Evolutionary conservation across 2,329 filamentous ascomycete genomes (phyloP).

Genomic region (Xylariaceae sp.): DNA sequence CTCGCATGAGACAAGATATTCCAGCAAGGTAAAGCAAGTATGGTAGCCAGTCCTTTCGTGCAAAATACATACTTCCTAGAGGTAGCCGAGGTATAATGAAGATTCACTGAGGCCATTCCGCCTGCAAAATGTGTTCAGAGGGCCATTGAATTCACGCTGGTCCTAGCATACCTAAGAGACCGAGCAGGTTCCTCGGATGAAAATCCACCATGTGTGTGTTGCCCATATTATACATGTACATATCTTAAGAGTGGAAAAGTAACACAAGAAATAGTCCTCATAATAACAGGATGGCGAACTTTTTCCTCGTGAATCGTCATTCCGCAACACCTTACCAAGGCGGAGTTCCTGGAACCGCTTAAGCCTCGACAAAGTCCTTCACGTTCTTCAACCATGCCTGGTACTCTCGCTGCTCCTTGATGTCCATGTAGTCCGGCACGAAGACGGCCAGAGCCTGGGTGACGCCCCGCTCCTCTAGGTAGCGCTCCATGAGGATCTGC

Average conservation of each 20-base stretch:
- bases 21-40: no score
- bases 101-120: not conserved
- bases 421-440: conserved; percentile 93
- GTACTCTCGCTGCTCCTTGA: conserved; percentile 99
- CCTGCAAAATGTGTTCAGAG: not conserved
- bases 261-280: not conserved
- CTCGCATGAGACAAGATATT: not conserved
- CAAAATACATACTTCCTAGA: not conserved
- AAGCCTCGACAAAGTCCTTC: conserved; percentile 82
- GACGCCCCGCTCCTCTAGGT: conserved; percentile 92
- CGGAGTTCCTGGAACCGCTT: conserved; percentile 25
- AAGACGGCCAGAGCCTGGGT: conserved; percentile 85
- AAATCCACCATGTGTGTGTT: not conserved
- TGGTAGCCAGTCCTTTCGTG: no score
- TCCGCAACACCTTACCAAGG: not conserved
- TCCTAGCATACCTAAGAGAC: not conserved
- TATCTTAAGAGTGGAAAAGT: not conserved
- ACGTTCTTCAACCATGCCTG: conserved; percentile 85
- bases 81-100: not conserved
- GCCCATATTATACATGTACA: not conserved
- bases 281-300: not conserved
- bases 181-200: not conserved
- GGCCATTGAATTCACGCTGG: not conserved
- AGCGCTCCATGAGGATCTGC: conserved; percentile 88
- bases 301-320: not conserved